Evolutionary conservation across 345 rosid species (phyloP).

Genomic region (Sonneratia caseolaris): DNA sequence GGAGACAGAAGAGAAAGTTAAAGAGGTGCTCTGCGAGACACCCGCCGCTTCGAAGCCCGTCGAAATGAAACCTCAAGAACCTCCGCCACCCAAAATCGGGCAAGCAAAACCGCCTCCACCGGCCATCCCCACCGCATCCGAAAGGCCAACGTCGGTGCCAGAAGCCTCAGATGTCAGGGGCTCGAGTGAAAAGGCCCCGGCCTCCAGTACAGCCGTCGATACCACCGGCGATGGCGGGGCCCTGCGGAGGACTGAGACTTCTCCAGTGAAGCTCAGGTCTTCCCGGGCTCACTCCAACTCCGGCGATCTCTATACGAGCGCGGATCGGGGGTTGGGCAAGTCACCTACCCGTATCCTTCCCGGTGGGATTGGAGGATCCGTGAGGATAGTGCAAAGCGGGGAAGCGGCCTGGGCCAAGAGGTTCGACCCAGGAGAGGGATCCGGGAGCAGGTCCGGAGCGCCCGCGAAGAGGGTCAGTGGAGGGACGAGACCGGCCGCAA

Average conservation of each 20-base stretch:
- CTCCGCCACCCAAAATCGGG: not conserved
- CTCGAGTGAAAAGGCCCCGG: too few species aligned
- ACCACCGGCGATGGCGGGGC: not conserved
- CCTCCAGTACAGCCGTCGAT: not conserved
- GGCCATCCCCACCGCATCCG: not conserved
- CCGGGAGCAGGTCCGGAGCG: not conserved
- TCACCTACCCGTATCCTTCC: constrained; percentile 3
- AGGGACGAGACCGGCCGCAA: not conserved
- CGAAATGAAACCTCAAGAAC: not conserved
- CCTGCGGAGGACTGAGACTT: not conserved
- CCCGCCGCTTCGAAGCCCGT: not conserved
- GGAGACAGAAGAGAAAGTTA: constrained; percentile 5
- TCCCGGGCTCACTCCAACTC: constrained; percentile 2
- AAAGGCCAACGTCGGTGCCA: not conserved
- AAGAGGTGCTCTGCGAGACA: constrained; percentile 5
- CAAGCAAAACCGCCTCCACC: not conserved
- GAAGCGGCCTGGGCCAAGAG: not conserved
- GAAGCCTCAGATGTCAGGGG: not conserved
- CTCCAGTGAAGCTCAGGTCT: constrained; percentile 3
- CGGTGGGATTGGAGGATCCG: constrained; percentile 1
- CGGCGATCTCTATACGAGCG: not conserved
- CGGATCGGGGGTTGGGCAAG: not conserved
- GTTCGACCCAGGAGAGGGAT: constrained; percentile 1
- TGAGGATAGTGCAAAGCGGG: constrained; percentile 7
- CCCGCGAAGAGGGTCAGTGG: not conserved